Base-by-base conservation (phyloP, 2,329 filamentous ascomycete genomes). In the Alternaria triticimaculans region DNA sequence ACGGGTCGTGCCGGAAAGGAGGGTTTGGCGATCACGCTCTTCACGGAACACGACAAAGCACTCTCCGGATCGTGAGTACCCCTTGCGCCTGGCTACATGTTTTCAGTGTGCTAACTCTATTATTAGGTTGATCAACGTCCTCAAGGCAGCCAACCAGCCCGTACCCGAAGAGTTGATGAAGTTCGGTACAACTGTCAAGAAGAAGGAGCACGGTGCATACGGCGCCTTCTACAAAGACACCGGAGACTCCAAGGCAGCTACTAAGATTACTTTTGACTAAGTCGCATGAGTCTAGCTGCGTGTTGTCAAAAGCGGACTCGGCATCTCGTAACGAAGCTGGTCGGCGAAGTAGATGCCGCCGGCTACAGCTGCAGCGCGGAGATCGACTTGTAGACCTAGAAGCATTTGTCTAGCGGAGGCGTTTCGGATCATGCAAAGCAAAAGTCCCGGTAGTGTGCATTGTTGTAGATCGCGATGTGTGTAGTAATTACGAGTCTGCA, bases 101-200 rank as follows among this genome's bases (percentile, higher is more conserved):
- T 46, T 18, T 23, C 25, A 3, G 6, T n/a, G 44, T 25, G 43
- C 67, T 73, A 59, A 70, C 65, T 68, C 26, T 45, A n/a, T 37
- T 30, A 48, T 15, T 72, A 94, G 92, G 10, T 84, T 99, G 72
- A 92, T 98, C 84, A 98, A 98, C 79, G 94, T 99, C 60, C 88
- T 99, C 66, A 96, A 92, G 82, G 92, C 90, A n/a, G 94, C 96
- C 23, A 93, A 93, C 69, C 96, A 99, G 81, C 87, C 89, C 12
- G 93, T 99, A 1, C 96, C 96, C 3, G 93, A 97, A 46, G 92
- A 93, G 25, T 84, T 99, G 41, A 85, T 98, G 80, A 97, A 97
- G 83, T 99, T 97, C 72, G 96, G 96, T 74, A 97, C 94, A 21
- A 98, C 95, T 1, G 96, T 99, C 56, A 99, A 98, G 89, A 97